These are phyloP conservation scores for Ustilago vetiveriae DNA, from an alignment of 1,284 basidiomycete genomes.

Conservation along the genomic window DNA sequence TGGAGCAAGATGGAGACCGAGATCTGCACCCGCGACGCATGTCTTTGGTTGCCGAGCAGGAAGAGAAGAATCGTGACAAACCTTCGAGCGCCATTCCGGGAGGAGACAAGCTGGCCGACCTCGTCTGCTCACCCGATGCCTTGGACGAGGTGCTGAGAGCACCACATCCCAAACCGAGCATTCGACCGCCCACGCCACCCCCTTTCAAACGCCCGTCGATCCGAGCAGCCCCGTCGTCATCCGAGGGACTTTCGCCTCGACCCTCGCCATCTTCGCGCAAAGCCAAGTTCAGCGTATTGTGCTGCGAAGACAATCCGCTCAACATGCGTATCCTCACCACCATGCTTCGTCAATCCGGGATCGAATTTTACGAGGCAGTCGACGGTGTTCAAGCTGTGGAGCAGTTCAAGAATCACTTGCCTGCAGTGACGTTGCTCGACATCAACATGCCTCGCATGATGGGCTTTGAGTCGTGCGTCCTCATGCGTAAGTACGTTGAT, in stretches of 20 bases:
- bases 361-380: constrained; percentile 41
- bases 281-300: constrained; percentile 46
- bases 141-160: constrained; percentile 47
- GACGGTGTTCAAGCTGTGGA: constrained; percentile 54
- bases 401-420: constrained; percentile 41
- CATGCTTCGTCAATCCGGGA: constrained; percentile 37
- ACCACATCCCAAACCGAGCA: constrained; percentile 22
- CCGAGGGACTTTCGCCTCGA: too few relatives aligned
- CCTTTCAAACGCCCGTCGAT: background rate
- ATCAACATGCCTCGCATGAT: constrained; percentile 60
- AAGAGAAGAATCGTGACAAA: constrained; percentile 7
- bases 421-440: constrained; percentile 51
- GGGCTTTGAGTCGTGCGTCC: constrained; percentile 52
- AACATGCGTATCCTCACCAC: constrained; percentile 52
- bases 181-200: constrained; percentile 9
- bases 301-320: constrained; percentile 59
- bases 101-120: constrained; percentile 34
- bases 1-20: constrained; percentile 1
- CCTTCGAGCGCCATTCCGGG: constrained; percentile 4
- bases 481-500: constrained; percentile 34
- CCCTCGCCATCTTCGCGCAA: constrained; percentile 1
- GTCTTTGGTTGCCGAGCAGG: constrained; percentile 17
- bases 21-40: constrained; percentile 12
- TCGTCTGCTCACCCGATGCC: constrained; percentile 24
- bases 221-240: background rate